These are phyloP conservation scores for Fusarium sp. DNA, from an alignment of 2,329 filamentous ascomycete genomes.

Conservation along the genomic window DNA sequence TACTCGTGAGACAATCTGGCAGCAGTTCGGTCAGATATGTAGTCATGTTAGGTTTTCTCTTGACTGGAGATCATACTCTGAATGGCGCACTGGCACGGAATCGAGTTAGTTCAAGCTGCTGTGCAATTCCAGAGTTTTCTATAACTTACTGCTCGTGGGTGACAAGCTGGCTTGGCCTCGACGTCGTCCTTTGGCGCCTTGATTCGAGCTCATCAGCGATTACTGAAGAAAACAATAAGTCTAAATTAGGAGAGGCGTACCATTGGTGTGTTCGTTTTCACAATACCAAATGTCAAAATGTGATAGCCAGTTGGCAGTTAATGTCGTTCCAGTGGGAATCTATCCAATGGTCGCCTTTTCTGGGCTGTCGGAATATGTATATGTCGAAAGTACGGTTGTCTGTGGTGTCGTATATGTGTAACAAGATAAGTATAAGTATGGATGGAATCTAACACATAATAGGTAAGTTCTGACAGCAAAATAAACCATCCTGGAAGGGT, in stretches of 20 bases:
- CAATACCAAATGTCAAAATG: neutral
- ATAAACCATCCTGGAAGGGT: neutral
- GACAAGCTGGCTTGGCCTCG: constrained; percentile 81
- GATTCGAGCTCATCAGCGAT: constrained; percentile 11
- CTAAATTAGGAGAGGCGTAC: neutral
- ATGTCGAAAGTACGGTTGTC: neutral
- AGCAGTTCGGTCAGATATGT: constrained; percentile 7
- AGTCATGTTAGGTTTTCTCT: neutral
- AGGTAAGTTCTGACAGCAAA: neutral
- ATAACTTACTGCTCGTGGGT: constrained; percentile 78
- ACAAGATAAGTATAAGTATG: neutral
- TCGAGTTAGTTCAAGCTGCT: neutral
- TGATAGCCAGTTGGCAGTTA: neutral
- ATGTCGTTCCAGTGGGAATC: neutral
- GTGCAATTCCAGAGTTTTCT: neutral
- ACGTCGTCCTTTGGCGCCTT: constrained; percentile 73
- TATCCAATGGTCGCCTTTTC: neutral
- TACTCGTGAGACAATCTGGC: constrained; percentile 84
- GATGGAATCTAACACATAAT: neutral
- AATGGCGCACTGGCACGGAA: constrained; percentile 79
- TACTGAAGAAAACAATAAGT: neutral
- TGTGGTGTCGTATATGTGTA: neutral
- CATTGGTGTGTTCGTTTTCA: constrained; percentile 10
- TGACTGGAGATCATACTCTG: constrained; percentile 69
- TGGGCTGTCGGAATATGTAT: neutral